Evolutionary conservation across 805 yeast genomes (phyloP).

Genomic region (Yarrowia porcina): DNA sequence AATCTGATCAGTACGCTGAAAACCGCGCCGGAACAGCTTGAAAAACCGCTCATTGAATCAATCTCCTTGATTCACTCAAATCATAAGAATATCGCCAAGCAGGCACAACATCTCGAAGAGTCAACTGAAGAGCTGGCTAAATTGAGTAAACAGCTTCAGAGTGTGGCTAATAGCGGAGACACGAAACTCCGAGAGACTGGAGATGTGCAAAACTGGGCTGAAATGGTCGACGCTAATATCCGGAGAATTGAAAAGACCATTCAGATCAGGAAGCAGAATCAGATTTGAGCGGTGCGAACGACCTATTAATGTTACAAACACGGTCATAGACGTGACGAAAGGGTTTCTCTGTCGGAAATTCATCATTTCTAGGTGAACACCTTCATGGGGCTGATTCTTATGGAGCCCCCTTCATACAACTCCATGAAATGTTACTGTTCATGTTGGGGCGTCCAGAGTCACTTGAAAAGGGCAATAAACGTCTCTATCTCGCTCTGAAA

Average conservation of each 20-base stretch:
- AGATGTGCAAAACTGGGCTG: constrained; percentile 57
- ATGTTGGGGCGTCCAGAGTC: too few relatives aligned
- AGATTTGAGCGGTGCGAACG: neutral
- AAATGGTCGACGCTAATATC: constrained; percentile 65
- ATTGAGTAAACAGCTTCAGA: constrained; percentile 23
- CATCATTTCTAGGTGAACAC: too few relatives aligned
- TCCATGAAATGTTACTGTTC: too few relatives aligned
- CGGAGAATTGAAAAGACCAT: constrained; percentile 64
- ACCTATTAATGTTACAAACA: too few relatives aligned
- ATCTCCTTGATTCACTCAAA: constrained; percentile 8
- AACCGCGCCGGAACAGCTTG: constrained; percentile 1
- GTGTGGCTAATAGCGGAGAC: constrained; percentile 26
- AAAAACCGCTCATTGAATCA: neutral
- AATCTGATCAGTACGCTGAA: neutral
- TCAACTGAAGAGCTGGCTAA: constrained; percentile 22
- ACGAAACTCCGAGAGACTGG: constrained; percentile 35
- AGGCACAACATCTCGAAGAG: constrained; percentile 25
- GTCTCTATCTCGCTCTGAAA: too few relatives aligned
- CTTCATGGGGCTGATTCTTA: too few relatives aligned
- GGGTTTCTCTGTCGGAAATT: too few relatives aligned
- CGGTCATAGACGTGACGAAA: too few relatives aligned
- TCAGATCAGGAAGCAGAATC: constrained; percentile 35
- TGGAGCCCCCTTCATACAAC: too few relatives aligned
- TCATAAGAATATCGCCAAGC: constrained; percentile 27
- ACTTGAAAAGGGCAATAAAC: too few relatives aligned